Base-by-base conservation (phyloP, 352 stramenopile genomes). In the Phytopythium mirpurense region DNA sequence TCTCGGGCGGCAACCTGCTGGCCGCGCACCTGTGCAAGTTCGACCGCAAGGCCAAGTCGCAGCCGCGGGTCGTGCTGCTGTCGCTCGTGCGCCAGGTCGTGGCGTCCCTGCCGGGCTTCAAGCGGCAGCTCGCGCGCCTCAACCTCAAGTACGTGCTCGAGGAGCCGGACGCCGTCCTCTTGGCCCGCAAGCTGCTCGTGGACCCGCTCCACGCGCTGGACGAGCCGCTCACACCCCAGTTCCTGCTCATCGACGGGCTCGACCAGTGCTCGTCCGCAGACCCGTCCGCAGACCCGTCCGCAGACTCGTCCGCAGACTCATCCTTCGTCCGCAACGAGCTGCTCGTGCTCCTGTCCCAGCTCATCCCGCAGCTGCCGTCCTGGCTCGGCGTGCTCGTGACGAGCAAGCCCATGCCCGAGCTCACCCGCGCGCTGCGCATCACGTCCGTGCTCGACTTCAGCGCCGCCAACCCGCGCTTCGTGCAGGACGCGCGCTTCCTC, bases 21-120 rank as follows among this genome's bases (percentile, higher is more conserved):
- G 84, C 75, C 16, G 55, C 72, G 8, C 84, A 94, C 51, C 82
- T 88, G 51, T 87, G 72, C 42, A 74, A 88, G 23, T 94, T 92
- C 31, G 84, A 94, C 57, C 67, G 64, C 29, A 90, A 90, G 61
- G 69, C 60, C 63, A 84, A 89, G 62, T 87, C 74, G 51, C 73
- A 57, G 23, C 78, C 79, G 15, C 78, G 82, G 26, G 86, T 88
- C 47, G 70, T 89, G 41, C 45, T 94, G 64, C 62, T 92, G 14
- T 94, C 84, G 24, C 49, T 94, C n/a, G 79, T 90, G 49, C 82
- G 89, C 56, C 84, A 94, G 56, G 51, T 94, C n/a, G 69, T 87
- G 21, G 54, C 67, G 14, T 75, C 65, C n/a, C 41, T 91, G 23
- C 79, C 81, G 16, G 56, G 43, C 34, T 94, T 88, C 65, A 90